A percentile compares a stretch with the other conserved stretches of the same genome.
phyloP scores from a whole-genome alignment of 176 grass and related monocot genomes.

The Areca catechu region DNA sequence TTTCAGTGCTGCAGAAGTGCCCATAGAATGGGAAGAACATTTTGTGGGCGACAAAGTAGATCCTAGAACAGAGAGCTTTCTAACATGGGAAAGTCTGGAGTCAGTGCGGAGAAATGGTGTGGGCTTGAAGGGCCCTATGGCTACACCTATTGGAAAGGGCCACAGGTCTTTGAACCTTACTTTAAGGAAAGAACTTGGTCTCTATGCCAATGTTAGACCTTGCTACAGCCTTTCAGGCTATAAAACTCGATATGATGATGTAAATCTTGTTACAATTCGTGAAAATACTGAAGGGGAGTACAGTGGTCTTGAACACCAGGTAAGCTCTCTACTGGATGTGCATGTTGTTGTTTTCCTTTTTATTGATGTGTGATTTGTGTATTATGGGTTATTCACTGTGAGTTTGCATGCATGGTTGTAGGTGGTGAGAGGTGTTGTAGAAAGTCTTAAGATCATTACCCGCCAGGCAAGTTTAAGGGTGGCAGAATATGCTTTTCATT shows the following conservation, averaged over 20 bases:
- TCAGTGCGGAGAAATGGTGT: slow-evolving; percentile 84
- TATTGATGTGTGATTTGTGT: not conserved
- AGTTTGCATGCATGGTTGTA: slow-evolving; percentile 9
- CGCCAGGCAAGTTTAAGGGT: slow-evolving; percentile 95
- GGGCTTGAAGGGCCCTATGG: slow-evolving; percentile 97
- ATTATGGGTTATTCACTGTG: too few species aligned
- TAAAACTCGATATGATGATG: slow-evolving; percentile 93
- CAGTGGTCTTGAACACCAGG: slow-evolving; percentile 98
- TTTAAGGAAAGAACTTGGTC: slow-evolving; percentile 86
- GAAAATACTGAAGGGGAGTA: slow-evolving; percentile 99
- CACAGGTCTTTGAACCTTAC: slow-evolving; percentile 96
- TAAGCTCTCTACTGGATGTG: slow-evolving; percentile 11
- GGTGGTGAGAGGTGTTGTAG: slow-evolving; percentile 97
- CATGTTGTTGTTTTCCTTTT: slow-evolving; percentile 3
- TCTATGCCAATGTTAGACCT: slow-evolving; percentile 94
- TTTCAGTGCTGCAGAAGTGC: slow-evolving; percentile 66
- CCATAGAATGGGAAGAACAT: slow-evolving; percentile 96
- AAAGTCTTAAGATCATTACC: slow-evolving; percentile 98
- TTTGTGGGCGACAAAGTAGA: slow-evolving; percentile 85
- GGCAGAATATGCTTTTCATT: slow-evolving; percentile 98
- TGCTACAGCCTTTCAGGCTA: slow-evolving; percentile 87
- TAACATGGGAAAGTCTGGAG: slow-evolving; percentile 94
- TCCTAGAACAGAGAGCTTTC: slow-evolving; percentile 90
- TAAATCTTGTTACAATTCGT: slow-evolving; percentile 93
- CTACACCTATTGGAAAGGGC: slow-evolving; percentile 96